These are phyloP conservation scores for Exophiala aquamarina DNA, from an alignment of 2,329 filamentous ascomycete genomes.

Conservation along the genomic window DNA sequence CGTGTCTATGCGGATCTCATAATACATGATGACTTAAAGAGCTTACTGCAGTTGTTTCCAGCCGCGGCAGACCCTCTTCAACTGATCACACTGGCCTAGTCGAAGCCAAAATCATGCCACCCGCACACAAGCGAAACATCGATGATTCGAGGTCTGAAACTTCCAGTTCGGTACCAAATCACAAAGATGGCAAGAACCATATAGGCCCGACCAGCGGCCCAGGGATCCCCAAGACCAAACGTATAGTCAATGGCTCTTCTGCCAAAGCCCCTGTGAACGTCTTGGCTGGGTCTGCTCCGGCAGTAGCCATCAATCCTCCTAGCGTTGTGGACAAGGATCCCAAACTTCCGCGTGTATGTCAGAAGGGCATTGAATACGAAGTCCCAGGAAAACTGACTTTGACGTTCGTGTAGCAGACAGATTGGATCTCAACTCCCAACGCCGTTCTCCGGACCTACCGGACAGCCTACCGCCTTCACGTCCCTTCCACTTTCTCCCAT, in stretches of 20 bases:
- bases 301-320: constrained; percentile 31
- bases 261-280: constrained; percentile 32
- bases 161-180: constrained; percentile 42
- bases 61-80: no score
- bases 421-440: constrained; percentile 20
- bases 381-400: no score
- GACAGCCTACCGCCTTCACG: constrained; percentile 46
- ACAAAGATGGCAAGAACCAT: constrained; percentile 28
- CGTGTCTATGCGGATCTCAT: no score
- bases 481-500: constrained; percentile 44
- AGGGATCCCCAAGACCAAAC: constrained; percentile 22
- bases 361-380: no score
- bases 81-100: no score
- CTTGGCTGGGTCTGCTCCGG: constrained; percentile 27
- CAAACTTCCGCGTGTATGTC: constrained; percentile 36
- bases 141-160: constrained; percentile 51
- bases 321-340: constrained; percentile 20
- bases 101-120: constrained; percentile 41
- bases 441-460: constrained; percentile 47
- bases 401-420: constrained; percentile 1
- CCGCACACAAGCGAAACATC: constrained; percentile 44
- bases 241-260: constrained; percentile 19
- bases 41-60: no score
- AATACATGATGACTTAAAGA: no score
- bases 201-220: constrained; percentile 11